A percentile compares a stretch with the other conserved stretches of the same genome.
Conservation (phyloP, 2,329 filamentous ascomycete species). For the Fonsecaea nubica region DNA sequence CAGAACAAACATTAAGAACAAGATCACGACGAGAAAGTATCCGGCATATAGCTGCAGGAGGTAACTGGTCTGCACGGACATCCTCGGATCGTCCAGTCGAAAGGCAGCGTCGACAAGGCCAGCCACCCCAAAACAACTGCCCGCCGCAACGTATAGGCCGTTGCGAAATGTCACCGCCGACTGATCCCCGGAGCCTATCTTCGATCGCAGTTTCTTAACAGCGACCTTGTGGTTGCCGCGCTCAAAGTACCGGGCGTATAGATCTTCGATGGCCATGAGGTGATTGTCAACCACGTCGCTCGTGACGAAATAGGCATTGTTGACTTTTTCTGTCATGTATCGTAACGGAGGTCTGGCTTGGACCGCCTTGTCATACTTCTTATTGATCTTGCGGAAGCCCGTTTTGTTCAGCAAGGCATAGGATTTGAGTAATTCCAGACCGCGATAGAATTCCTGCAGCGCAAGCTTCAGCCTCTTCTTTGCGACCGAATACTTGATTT, state of each 20-base stretch:
- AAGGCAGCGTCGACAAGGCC: constrained; percentile 67
- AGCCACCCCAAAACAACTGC: constrained; percentile 69
- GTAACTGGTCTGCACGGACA: constrained; percentile 67
- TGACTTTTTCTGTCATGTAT: constrained; percentile 92
- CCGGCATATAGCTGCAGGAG: constrained; percentile 86
- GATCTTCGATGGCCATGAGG: constrained; percentile 81
- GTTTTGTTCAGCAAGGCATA: constrained; percentile 90
- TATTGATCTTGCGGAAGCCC: constrained; percentile 96
- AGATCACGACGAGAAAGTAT: constrained; percentile 81
- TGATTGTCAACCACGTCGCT: constrained; percentile 83
- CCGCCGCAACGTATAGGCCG: constrained; percentile 71
- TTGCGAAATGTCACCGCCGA: constrained; percentile 66
- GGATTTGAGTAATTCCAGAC: constrained; percentile 87
- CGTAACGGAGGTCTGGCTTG: constrained; percentile 76
- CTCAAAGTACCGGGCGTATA: constrained; percentile 95
- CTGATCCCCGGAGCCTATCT: constrained; percentile 66
- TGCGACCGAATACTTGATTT: constrained; percentile 82
- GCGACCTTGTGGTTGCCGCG: constrained; percentile 91
- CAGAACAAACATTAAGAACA: constrained; percentile 84
- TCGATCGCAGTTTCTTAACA: constrained; percentile 80
- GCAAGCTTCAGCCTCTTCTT: constrained; percentile 92
- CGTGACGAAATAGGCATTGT: constrained; percentile 87
- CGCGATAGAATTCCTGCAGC: constrained; percentile 89
- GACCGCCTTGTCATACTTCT: constrained; percentile 95
- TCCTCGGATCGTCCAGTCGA: constrained; percentile 56